phyloP scores from a whole-genome alignment of 2,329 filamentous ascomycete genomes.

The Eurotiales sp. region DNA sequence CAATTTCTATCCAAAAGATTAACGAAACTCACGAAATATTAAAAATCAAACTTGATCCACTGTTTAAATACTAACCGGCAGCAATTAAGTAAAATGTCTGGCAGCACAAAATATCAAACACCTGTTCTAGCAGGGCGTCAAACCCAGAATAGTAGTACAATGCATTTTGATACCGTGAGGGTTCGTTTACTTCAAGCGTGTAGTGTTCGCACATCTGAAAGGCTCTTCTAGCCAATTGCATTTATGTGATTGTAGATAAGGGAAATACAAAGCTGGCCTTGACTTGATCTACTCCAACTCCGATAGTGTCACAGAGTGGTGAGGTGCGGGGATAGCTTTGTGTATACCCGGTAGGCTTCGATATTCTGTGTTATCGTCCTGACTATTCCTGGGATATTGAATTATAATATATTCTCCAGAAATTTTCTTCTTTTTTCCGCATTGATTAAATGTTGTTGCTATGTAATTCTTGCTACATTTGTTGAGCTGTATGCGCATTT shows the following conservation, averaged over 20 bases:
- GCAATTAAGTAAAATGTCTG: not conserved
- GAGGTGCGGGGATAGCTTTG: not conserved
- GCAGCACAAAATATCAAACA: not conserved
- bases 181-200: slow-evolving; percentile 9
- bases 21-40: not conserved
- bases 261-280: not conserved
- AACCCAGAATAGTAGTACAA: not conserved
- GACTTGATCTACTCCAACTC: not conserved
- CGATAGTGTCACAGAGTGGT: not conserved
- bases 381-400: no score
- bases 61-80: not conserved
- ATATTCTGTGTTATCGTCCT: not conserved
- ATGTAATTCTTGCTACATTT: no score
- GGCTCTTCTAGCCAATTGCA: not conserved
- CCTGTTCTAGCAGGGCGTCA: not conserved
- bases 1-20: not conserved
- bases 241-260: not conserved
- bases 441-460: no score
- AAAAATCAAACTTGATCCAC: slow-evolving; percentile 8
- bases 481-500: no score
- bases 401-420: no score
- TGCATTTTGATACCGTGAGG: not conserved
- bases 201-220: not conserved
- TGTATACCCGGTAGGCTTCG: not conserved
- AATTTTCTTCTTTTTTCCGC: no score